Evolutionary conservation across 176 grass and related monocot species (phyloP).

Genomic region (Puya raimondii): DNA sequence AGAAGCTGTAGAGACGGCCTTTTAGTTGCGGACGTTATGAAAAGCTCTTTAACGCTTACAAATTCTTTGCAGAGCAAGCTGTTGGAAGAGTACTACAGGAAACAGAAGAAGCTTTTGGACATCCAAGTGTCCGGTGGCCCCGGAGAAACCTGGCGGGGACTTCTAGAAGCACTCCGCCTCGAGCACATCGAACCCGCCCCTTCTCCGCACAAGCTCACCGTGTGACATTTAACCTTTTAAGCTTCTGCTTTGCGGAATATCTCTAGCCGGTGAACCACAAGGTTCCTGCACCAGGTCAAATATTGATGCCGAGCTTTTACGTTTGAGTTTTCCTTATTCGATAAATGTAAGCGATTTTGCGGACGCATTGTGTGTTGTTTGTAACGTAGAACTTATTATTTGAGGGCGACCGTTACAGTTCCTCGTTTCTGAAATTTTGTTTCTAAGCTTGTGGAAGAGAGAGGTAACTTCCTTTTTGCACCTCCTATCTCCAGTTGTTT

Average conservation of each 20-base stretch:
- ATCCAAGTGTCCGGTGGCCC: conserved; percentile 60
- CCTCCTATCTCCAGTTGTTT: too few relatives aligned
- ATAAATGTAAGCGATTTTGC: too few relatives aligned
- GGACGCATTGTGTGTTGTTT: too few relatives aligned
- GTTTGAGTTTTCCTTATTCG: too few relatives aligned
- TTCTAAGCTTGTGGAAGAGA: too few relatives aligned
- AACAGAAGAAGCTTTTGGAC: conserved; percentile 69
- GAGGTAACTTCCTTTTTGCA: too few relatives aligned
- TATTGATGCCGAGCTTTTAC: too few relatives aligned
- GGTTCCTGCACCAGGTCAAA: background rate
- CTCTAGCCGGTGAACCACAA: background rate
- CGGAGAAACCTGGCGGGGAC: conserved; percentile 74
- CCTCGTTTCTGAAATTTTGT: too few relatives aligned
- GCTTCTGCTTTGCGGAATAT: background rate
- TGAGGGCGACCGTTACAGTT: too few relatives aligned
- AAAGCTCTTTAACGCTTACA: background rate
- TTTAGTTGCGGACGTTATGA: background rate
- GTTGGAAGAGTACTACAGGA: conserved; percentile 85
- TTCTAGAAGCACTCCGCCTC: conserved; percentile 66
- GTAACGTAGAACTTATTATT: too few relatives aligned
- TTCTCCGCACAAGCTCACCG: conserved; percentile 45
- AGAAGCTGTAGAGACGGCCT: background rate
- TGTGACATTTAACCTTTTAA: conserved; percentile 6
- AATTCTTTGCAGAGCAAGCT: conserved; percentile 50
- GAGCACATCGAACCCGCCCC: conserved; percentile 64